A percentile compares a stretch with the other conserved stretches of the same genome.
phyloP scores from a whole-genome alignment of 2,329 filamentous ascomycete genomes.

The Rhinocladiella mackenziei region DNA sequence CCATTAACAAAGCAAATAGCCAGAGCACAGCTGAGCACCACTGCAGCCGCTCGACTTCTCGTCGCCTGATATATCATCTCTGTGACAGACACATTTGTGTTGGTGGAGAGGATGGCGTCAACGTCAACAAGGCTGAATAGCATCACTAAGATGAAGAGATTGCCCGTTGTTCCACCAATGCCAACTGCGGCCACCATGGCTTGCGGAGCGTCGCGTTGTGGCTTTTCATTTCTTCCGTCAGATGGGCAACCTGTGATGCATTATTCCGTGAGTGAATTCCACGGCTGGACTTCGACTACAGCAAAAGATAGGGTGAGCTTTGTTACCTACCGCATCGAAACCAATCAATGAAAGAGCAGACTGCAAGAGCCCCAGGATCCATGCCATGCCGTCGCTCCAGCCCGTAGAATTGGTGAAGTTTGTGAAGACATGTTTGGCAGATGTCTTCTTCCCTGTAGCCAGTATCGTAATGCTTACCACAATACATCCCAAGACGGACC shows the following conservation, averaged over 20 bases:
- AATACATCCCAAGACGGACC: constrained; percentile 64
- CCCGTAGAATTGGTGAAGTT: constrained; percentile 64
- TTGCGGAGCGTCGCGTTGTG: constrained; percentile 54
- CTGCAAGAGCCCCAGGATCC: constrained; percentile 45
- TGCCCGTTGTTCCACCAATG: constrained; percentile 60
- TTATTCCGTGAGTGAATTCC: no score
- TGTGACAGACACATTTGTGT: constrained; percentile 52
- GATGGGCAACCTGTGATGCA: constrained; percentile 42
- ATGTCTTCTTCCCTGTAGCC: constrained; percentile 61
- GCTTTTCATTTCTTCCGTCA: constrained; percentile 50
- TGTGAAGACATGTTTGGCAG: constrained; percentile 51
- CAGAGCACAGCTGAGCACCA: constrained; percentile 52
- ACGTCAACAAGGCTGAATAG: constrained; percentile 56
- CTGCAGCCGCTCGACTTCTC: constrained; percentile 55
- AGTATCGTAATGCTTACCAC: constrained; percentile 67
- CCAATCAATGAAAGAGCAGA: constrained; percentile 44
- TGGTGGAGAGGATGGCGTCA: constrained; percentile 50
- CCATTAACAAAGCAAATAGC: constrained; percentile 45
- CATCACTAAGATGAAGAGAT: constrained; percentile 58
- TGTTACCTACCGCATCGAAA: constrained; percentile 31
- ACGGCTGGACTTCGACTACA: no score
- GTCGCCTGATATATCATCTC: constrained; percentile 62
- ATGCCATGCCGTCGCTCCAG: constrained; percentile 62
- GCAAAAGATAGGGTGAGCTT: no score
- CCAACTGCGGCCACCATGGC: constrained; percentile 63